Evolutionary conservation across 2,329 filamentous ascomycete species (phyloP).

Genomic region (Massarina eburnea): DNA sequence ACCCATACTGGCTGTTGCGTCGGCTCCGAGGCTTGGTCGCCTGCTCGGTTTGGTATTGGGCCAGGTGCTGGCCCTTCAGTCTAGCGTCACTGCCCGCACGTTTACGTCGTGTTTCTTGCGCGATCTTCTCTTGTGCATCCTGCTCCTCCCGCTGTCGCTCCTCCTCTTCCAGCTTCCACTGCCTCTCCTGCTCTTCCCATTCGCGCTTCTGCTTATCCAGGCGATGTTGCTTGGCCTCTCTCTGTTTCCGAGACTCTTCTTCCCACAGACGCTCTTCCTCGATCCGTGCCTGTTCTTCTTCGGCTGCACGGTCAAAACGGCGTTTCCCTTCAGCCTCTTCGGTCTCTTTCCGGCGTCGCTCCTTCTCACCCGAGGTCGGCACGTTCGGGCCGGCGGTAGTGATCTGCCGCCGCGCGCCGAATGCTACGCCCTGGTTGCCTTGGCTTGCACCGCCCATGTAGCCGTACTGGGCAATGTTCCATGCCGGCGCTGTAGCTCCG

Average conservation of each 20-base stretch:
- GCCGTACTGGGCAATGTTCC: constrained; percentile 97
- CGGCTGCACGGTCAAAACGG: constrained; percentile 55
- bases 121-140: constrained; percentile 67
- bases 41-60: constrained; percentile 80
- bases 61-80: constrained; percentile 80
- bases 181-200: constrained; percentile 76
- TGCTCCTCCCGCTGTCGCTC: constrained; percentile 70
- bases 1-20: constrained; percentile 42
- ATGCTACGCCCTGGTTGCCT: constrained; percentile 89
- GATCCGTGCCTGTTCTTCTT: constrained; percentile 62
- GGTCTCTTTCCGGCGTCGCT: constrained; percentile 63
- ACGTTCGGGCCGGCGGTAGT: constrained; percentile 79
- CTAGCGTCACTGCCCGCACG: constrained; percentile 65
- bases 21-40: constrained; percentile 39
- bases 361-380: constrained; percentile 81
- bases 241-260: constrained; percentile 61
- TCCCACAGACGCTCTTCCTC: constrained; percentile 70
- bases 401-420: constrained; percentile 90
- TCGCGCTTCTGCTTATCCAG: constrained; percentile 69
- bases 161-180: constrained; percentile 78
- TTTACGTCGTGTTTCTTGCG: constrained; percentile 65
- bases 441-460: constrained; percentile 98
- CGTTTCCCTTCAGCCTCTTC: constrained; percentile 57
- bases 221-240: constrained; percentile 61
- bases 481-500: constrained; percentile 78